Conservation (phyloP, 2,329 filamentous ascomycete species). For the Zymoseptoria pseudotritici region DNA sequence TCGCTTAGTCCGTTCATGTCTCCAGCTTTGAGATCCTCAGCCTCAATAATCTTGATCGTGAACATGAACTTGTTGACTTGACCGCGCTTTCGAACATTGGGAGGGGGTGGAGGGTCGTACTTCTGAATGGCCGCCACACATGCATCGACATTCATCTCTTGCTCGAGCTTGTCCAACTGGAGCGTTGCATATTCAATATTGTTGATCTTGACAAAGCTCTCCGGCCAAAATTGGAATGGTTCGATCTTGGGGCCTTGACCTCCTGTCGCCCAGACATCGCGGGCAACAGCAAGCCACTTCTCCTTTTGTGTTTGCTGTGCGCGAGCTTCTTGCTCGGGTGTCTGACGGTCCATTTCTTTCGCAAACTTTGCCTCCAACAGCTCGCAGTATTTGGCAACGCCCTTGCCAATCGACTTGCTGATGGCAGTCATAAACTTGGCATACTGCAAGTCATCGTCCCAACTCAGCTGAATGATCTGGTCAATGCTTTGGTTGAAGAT, state of each 20-base stretch:
- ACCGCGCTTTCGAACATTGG: conserved; percentile 51
- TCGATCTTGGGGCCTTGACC: conserved; percentile 83
- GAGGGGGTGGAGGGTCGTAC: conserved; percentile 63
- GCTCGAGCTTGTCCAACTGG: conserved; percentile 84
- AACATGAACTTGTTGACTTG: conserved; percentile 76
- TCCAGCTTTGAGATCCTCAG: conserved; percentile 95
- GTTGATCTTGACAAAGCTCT: conserved; percentile 96
- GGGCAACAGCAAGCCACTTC: conserved; percentile 86
- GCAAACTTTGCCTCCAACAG: conserved; percentile 75
- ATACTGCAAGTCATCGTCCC: conserved; percentile 89
- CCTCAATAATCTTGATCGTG: conserved; percentile 97
- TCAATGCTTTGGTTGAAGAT: conserved; percentile 89
- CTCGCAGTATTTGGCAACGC: conserved; percentile 85
- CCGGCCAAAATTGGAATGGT: conserved; percentile 91
- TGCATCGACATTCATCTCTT: conserved; percentile 80
- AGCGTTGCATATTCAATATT: conserved; percentile 93
- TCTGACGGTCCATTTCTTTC: conserved; percentile 87
- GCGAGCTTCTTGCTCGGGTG: conserved; percentile 76
- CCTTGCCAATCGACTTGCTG: conserved; percentile 73
- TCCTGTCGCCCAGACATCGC: conserved; percentile 69
- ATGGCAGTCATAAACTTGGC: conserved; percentile 96
- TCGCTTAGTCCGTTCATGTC: conserved; percentile 91
- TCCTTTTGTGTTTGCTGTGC: conserved; percentile 77
- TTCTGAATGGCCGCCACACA: conserved; percentile 76
- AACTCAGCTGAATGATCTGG: conserved; percentile 76